Conservation (phyloP, 306 rosid genomes). For the Sindora glabra region DNA sequence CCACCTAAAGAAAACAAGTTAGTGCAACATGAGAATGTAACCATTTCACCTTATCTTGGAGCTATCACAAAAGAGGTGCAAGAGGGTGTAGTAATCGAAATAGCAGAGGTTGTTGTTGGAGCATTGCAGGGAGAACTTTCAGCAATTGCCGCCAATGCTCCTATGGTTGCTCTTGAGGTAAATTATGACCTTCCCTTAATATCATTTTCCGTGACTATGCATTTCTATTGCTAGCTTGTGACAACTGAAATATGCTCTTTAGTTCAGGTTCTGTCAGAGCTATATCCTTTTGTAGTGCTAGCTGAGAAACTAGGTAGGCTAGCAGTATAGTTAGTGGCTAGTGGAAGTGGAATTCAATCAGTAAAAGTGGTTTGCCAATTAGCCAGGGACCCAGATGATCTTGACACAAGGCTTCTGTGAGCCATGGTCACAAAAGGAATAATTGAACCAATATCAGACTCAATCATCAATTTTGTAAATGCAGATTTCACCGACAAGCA, state of each 20-base stretch:
- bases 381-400: constrained; percentile 57
- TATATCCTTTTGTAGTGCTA: constrained; percentile 61
- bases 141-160: constrained; percentile 94
- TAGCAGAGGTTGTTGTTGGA: constrained; percentile 95
- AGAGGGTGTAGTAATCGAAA: constrained; percentile 96
- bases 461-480: constrained; percentile 71
- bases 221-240: background rate
- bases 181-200: background rate
- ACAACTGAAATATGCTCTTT: background rate
- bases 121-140: constrained; percentile 86
- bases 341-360: constrained; percentile 63
- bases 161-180: constrained; percentile 96
- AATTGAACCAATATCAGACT: constrained; percentile 68
- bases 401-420: constrained; percentile 86
- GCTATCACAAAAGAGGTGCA: constrained; percentile 97
- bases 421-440: constrained; percentile 93
- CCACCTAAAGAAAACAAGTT: constrained; percentile 72
- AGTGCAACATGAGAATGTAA: constrained; percentile 76
- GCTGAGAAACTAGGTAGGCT: constrained; percentile 81
- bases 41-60: constrained; percentile 85
- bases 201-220: background rate
- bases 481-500: constrained; percentile 83
- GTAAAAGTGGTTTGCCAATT: constrained; percentile 55
- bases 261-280: constrained; percentile 61
- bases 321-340: constrained; percentile 66